These are phyloP conservation scores for Calonectria montana DNA, from an alignment of 2,329 filamentous ascomycete species.

Conservation along the genomic window DNA sequence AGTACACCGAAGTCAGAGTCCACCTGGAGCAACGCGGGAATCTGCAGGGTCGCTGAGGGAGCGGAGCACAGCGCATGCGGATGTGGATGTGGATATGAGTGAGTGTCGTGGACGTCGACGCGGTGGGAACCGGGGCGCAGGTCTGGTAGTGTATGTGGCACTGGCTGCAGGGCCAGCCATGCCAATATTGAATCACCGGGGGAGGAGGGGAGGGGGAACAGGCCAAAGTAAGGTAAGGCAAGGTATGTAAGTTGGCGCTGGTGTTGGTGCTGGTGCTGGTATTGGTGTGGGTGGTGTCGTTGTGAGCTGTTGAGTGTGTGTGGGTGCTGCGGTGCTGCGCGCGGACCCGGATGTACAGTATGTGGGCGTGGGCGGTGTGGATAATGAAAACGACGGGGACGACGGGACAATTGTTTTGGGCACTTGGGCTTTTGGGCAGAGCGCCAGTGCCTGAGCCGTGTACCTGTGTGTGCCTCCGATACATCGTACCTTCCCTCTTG, in stretches of 20 bases:
- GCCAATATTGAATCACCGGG: slow-evolving; percentile 10
- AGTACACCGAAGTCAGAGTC: slow-evolving; percentile 24
- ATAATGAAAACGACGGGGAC: neutral
- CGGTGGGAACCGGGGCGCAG: slow-evolving; percentile 21
- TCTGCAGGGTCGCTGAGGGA: slow-evolving; percentile 25
- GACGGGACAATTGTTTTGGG: slow-evolving; percentile 5
- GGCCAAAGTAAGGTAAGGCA: neutral
- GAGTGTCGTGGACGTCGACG: slow-evolving; percentile 7
- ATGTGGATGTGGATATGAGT: slow-evolving; percentile 12
- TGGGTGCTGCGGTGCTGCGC: slow-evolving; percentile 14
- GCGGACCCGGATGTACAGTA: slow-evolving; percentile 8
- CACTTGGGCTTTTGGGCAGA: neutral
- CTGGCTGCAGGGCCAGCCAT: slow-evolving; percentile 27
- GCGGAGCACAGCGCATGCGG: neutral
- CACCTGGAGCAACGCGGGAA: slow-evolving; percentile 22
- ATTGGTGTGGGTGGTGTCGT: slow-evolving; percentile 15
- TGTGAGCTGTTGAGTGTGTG: slow-evolving; percentile 17
- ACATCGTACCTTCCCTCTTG: slow-evolving; percentile 5
- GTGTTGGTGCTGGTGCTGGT: slow-evolving; percentile 5
- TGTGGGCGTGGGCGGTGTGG: slow-evolving; percentile 22
- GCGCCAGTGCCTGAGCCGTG: neutral
- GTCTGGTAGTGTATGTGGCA: slow-evolving; percentile 18
- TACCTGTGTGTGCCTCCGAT: neutral
- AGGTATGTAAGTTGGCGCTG: slow-evolving; percentile 22
- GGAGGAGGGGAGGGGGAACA: neutral